Conservation (phyloP, 495 filamentous ascomycete genomes). For the Podospora appendiculata region DNA sequence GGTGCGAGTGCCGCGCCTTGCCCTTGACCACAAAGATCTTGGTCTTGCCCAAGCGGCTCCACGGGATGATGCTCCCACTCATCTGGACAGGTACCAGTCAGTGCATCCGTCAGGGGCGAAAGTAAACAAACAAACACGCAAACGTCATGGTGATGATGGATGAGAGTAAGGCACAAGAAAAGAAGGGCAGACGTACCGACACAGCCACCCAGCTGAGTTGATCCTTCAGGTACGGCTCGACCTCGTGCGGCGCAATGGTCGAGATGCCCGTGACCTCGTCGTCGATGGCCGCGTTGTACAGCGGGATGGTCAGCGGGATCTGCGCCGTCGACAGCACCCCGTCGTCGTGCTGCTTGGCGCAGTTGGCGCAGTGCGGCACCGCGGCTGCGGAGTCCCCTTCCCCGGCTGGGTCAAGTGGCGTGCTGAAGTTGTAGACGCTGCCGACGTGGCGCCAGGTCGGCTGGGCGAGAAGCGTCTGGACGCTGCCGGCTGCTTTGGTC, state of each 20-base stretch:
- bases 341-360: background rate
- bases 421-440: background rate
- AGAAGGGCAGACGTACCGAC: background rate
- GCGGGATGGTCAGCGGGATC: background rate
- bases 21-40: conserved; percentile 2
- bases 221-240: background rate
- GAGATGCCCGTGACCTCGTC: background rate
- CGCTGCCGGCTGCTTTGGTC: background rate
- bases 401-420: background rate
- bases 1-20: background rate
- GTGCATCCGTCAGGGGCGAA: background rate
- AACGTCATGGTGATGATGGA: too few species aligned
- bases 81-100: background rate
- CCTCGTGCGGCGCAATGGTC: background rate
- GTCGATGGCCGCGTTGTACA: background rate
- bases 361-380: background rate
- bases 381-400: background rate
- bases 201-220: background rate
- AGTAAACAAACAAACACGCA: background rate
- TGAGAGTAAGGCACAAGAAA: background rate
- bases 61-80: background rate
- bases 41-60: background rate
- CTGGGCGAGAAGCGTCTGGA: too few species aligned
- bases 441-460: background rate
- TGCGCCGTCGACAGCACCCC: background rate